Base-by-base conservation (phyloP, 345 rosid species). In the Pistacia vera region DNA sequence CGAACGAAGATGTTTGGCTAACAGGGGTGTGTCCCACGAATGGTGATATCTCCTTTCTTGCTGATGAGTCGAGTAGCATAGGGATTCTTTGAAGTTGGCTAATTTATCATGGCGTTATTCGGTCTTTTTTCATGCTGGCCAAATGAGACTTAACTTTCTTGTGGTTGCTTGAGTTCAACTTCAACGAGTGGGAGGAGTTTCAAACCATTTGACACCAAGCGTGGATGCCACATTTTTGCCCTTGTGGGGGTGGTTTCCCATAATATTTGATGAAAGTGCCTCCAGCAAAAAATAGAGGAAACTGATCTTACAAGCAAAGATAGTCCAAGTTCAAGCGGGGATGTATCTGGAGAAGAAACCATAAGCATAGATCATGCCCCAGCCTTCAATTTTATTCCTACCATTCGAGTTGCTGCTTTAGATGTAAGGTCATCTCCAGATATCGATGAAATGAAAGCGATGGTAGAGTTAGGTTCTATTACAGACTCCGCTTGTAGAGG, bases 231-330 rank as follows among this genome's bases (percentile, higher is more conserved):
- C n/a, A 11, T 48, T 11, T 14, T 73, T 1, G 11, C 7, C 57
- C 20, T 63, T 38, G 12, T 16, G 17, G 13, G 20, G 52, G 41
- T 71, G 52, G 16, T 57, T 20, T 38, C 8, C 6, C 17, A 7
- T 8, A 38, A 58, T 58, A 25, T 20, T 22, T 38, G 11, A 8
- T 46, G n/a, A 30, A 61, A 0, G 1, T 46, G 59, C 67, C 12
- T 61, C 67, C 83, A 6, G 70, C 57, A 25, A 55, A 87, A 80
- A 79, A 61, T 68, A 71, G 93, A 85, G 79, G 84, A 79, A 64
- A 4, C 82, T 74, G 83, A 78, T 33, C 20, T 66, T 66, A 77
- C 80, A 69, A 75, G 77, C 81, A 68, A 58, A 77, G 88, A 83
- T 72, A 58, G 63, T 76, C 77, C 80, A 64, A 77, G 81, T 83